These are phyloP conservation scores for Yamadazyma endophytica DNA, from an alignment of 805 yeast genomes.

Conservation along the genomic window DNA sequence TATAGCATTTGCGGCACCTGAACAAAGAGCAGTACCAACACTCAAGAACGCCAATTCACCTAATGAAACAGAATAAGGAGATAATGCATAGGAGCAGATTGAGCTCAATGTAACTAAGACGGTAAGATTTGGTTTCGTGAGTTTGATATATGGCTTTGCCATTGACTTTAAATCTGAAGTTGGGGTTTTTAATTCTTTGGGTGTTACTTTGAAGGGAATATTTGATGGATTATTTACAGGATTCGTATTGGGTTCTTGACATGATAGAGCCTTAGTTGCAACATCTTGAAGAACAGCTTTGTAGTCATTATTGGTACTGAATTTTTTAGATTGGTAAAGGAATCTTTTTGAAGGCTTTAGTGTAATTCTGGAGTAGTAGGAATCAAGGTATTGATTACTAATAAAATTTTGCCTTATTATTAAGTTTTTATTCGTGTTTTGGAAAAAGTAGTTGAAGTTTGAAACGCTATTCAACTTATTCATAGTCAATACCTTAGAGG, in stretches of 20 bases:
- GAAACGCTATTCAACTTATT: conserved; percentile 19
- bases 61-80: conserved; percentile 77
- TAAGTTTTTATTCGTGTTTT: conserved; percentile 28
- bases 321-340: no score
- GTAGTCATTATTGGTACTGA: no score
- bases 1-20: conserved; percentile 94
- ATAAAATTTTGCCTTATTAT: conserved; percentile 30
- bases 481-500: conserved; percentile 1
- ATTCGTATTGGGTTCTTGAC: conserved; percentile 35
- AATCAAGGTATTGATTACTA: conserved; percentile 22
- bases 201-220: conserved; percentile 57
- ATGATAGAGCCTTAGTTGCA: conserved; percentile 41
- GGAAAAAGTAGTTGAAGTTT: conserved; percentile 33
- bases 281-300: no score
- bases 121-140: conserved; percentile 89
- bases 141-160: conserved; percentile 64
- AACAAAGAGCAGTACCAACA: conserved; percentile 78
- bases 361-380: conserved; percentile 3
- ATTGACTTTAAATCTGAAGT: conserved; percentile 28
- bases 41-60: conserved; percentile 69
- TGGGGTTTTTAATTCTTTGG: conserved; percentile 20
- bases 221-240: no score
- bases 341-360: conserved; percentile 6
- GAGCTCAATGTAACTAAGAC: conserved; percentile 86
- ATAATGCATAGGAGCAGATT: conserved; percentile 88